These are phyloP conservation scores for Phyllosticta capitalensis DNA, from an alignment of 2,329 filamentous ascomycete genomes.

Conservation along the genomic window DNA sequence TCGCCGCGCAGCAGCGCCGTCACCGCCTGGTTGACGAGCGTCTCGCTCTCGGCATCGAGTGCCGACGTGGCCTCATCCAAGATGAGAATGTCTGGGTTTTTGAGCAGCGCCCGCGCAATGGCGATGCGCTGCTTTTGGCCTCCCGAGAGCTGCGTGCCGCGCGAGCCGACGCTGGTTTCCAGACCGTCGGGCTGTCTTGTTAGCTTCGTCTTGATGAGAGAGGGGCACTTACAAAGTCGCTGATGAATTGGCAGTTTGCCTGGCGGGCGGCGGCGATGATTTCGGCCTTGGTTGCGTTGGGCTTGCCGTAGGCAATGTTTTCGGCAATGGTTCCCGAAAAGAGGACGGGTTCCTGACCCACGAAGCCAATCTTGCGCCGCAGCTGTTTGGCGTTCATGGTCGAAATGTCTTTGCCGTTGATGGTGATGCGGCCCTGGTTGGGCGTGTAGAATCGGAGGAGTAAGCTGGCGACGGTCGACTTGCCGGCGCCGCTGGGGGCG, in stretches of 20 bases:
- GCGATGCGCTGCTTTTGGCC: constrained; percentile 98
- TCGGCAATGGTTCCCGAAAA: constrained; percentile 78
- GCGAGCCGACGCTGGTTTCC: constrained; percentile 84
- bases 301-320: constrained; percentile 86
- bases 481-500: constrained; percentile 89
- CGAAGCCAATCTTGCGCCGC: constrained; percentile 84
- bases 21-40: constrained; percentile 86
- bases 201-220: not conserved
- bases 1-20: constrained; percentile 69
- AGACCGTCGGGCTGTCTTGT: constrained; percentile 65
- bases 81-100: constrained; percentile 93
- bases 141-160: constrained; percentile 87
- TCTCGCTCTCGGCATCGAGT: constrained; percentile 92
- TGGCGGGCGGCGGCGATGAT: constrained; percentile 80
- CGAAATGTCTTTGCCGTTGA: constrained; percentile 75
- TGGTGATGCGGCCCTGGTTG: constrained; percentile 64
- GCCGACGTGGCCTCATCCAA: constrained; percentile 93
- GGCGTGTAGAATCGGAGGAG: constrained; percentile 86
- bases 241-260: constrained; percentile 94
- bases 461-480: constrained; percentile 89
- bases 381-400: constrained; percentile 90
- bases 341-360: constrained; percentile 89
- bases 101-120: constrained; percentile 87
- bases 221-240: constrained; percentile 60
- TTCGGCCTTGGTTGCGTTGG: constrained; percentile 65